These are phyloP conservation scores for Russula virescens DNA, from an alignment of 768 basidiomycete species.

Conservation along the genomic window DNA sequence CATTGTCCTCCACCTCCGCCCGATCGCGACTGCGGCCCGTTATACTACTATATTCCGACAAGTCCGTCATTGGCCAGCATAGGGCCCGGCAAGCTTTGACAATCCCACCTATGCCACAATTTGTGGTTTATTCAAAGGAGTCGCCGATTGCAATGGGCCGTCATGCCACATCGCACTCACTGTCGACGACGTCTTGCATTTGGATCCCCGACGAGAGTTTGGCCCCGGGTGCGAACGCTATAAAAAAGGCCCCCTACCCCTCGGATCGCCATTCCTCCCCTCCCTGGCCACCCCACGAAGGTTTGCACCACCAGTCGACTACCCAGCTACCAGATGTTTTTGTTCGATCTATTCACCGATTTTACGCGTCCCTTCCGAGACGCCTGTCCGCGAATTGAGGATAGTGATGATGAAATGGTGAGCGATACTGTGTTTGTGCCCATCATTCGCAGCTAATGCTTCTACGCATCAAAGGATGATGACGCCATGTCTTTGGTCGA, in stretches of 20 bases:
- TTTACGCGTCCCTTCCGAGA: constrained; percentile 1
- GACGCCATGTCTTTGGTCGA: background rate
- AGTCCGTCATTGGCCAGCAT: background rate
- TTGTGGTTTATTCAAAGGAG: background rate
- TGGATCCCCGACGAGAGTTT: background rate
- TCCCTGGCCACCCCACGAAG: background rate
- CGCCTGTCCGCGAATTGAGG: background rate
- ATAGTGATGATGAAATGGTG: constrained; percentile 15
- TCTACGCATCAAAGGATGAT: constrained; percentile 2
- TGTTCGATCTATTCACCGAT: constrained; percentile 2
- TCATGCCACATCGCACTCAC: background rate
- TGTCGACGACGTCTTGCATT: background rate
- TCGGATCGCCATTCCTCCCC: background rate
- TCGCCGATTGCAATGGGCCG: background rate
- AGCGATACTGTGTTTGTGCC: background rate
- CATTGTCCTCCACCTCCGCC: background rate
- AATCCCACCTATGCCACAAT: background rate
- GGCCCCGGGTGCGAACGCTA: background rate
- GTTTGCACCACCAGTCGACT: background rate
- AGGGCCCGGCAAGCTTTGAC: background rate
- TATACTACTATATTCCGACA: background rate
- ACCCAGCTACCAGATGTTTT: constrained; percentile 1
- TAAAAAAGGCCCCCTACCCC: background rate
- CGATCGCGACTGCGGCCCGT: background rate
- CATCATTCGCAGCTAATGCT: background rate